phyloP scores from a whole-genome alignment of 2,329 filamentous ascomycete species.

The Neonectria sp. region DNA sequence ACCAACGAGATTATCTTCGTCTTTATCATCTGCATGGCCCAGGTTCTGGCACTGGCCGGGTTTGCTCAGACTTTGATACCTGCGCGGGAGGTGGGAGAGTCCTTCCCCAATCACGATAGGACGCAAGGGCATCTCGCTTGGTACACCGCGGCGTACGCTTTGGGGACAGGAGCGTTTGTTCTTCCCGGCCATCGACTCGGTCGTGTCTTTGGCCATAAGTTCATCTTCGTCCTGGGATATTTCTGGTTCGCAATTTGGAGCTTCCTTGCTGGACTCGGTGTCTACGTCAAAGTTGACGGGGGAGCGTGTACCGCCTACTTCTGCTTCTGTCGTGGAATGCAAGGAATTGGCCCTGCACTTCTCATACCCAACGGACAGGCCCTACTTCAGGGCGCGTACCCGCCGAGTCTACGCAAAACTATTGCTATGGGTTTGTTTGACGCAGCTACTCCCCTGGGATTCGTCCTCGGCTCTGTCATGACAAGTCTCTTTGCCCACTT shows the following conservation, averaged over 20 bases:
- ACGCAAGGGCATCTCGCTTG: slow-evolving; percentile 42
- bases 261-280: slow-evolving; percentile 41
- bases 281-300: slow-evolving; percentile 33
- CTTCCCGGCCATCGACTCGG: slow-evolving; percentile 45
- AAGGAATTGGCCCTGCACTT: slow-evolving; percentile 45
- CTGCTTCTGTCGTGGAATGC: slow-evolving; percentile 44
- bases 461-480: slow-evolving; percentile 45
- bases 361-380: slow-evolving; percentile 43
- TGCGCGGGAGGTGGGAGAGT: slow-evolving; percentile 38
- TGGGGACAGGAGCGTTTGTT: slow-evolving; percentile 39
- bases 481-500: slow-evolving; percentile 42
- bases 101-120: slow-evolving; percentile 40
- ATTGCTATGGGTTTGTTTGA: slow-evolving; percentile 45
- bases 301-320: slow-evolving; percentile 38
- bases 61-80: slow-evolving; percentile 44
- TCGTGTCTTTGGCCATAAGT: slow-evolving; percentile 42
- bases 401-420: slow-evolving; percentile 43
- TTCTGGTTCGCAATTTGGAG: slow-evolving; percentile 48
- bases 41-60: slow-evolving; percentile 42
- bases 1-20: slow-evolving; percentile 47
- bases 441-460: slow-evolving; percentile 42
- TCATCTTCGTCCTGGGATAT: slow-evolving; percentile 41
- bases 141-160: slow-evolving; percentile 44
- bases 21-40: slow-evolving; percentile 45
- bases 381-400: slow-evolving; percentile 44